A percentile compares a stretch with the other conserved stretches of the same genome.
Conservation (phyloP, 202 grass and related monocot genomes). For the Panicum virgatum region DNA sequence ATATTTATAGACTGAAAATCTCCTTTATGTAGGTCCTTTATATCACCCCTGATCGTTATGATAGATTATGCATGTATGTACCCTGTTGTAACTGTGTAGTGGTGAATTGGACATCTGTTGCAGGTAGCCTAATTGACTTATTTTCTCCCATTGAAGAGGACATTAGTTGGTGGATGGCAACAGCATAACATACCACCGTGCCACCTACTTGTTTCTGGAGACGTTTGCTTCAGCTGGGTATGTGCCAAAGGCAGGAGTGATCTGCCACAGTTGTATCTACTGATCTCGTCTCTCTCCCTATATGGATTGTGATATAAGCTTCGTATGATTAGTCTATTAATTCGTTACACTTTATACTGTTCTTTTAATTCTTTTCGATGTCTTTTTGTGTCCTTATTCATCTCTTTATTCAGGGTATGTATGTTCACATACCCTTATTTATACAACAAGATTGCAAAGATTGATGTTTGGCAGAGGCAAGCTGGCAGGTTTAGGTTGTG, state of each 20-base stretch:
- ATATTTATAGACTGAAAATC: constrained; percentile 28
- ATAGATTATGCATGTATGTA: constrained; percentile 42
- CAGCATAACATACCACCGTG: not conserved
- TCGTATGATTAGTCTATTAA: not conserved
- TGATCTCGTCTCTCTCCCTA: not conserved
- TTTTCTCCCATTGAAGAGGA: constrained; percentile 16
- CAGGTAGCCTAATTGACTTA: constrained; percentile 31
- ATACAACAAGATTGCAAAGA: not conserved
- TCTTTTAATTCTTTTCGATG: not conserved
- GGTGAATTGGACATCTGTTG: constrained; percentile 23
- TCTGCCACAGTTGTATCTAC: not conserved
- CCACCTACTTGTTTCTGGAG: constrained; percentile 12
- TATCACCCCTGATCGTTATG: constrained; percentile 31
- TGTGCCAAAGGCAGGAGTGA: not conserved
- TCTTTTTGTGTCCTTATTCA: not conserved
- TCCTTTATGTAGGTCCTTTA: constrained; percentile 17
- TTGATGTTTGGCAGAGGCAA: not conserved
- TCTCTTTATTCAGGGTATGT: not conserved
- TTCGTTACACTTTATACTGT: not conserved
- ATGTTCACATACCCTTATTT: too few relatives aligned
- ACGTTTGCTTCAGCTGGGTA: not conserved
- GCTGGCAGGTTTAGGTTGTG: not conserved
- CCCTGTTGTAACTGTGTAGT: constrained; percentile 49
- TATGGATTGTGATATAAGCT: not conserved
- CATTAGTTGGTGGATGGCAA: constrained; percentile 7